Evolutionary conservation across 495 filamentous ascomycete species (phyloP).

Genomic region (Annulohypoxylon nitens): DNA sequence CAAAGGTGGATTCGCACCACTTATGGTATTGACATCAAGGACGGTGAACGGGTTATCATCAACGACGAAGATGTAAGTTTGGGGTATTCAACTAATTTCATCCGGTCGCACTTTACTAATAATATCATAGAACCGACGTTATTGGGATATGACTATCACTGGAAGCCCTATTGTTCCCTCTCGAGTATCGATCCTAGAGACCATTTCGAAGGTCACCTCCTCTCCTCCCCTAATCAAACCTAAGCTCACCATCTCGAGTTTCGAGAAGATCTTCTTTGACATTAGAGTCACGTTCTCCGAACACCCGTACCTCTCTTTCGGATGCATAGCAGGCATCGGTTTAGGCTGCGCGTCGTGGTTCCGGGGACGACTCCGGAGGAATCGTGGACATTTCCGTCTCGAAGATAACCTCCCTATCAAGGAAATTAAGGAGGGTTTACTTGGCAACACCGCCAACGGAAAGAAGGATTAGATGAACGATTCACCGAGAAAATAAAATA

Average conservation of each 20-base stretch:
- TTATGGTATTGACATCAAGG: slow-evolving; percentile 86
- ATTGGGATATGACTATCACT: slow-evolving; percentile 93
- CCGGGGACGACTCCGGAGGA: slow-evolving; percentile 68
- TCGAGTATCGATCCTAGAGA: slow-evolving; percentile 95
- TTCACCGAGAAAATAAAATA: slow-evolving; percentile 28
- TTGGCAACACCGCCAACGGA: slow-evolving; percentile 69
- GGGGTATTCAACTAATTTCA: neutral
- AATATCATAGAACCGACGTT: slow-evolving; percentile 78
- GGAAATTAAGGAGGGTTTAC: slow-evolving; percentile 67
- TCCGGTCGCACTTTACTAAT: slow-evolving; percentile 20
- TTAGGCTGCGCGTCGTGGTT: slow-evolving; percentile 65
- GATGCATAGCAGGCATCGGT: slow-evolving; percentile 68
- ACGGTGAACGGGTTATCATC: slow-evolving; percentile 93
- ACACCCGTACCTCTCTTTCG: slow-evolving; percentile 79
- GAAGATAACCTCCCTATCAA: slow-evolving; percentile 75
- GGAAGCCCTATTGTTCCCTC: slow-evolving; percentile 89
- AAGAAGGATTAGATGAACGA: slow-evolving; percentile 78
- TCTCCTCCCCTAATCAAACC: slow-evolving; percentile 84
- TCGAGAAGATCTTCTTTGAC: slow-evolving; percentile 84
- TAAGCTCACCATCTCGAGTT: slow-evolving; percentile 83
- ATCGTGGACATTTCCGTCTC: slow-evolving; percentile 78
- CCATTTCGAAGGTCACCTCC: slow-evolving; percentile 78
- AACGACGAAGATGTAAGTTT: slow-evolving; percentile 94
- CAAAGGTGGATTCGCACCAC: slow-evolving; percentile 95
- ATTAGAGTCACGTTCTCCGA: slow-evolving; percentile 73